Evolutionary conservation across 2,329 filamentous ascomycete genomes (phyloP), one percentile per base, ranked within the genome.

Genomic region (Dothideomycetes sp.): DNA sequence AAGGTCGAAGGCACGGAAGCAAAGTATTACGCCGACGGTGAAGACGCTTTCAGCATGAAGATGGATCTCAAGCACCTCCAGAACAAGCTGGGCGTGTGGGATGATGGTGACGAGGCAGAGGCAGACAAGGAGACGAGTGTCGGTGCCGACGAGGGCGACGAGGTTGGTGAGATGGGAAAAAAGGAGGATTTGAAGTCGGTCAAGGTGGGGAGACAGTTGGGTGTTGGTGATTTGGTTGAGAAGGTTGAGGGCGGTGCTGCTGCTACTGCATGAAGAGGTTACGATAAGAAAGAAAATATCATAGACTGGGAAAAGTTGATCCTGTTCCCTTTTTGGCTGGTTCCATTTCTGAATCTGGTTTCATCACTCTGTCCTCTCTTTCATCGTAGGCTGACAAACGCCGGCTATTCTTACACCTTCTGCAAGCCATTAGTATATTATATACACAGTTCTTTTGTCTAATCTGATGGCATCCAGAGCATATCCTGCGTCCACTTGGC

Each of bases 11-110:
- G 87, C 69, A 78, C 82, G 9, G 86, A 94, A 65, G 61, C 74
- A 34, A 91, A 88, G 66, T 94, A 94, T 74, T 98, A 98, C 61
- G 91, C 91, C 44, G 91, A 98, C 62, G 89, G 89, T 45, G 91
- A 98, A 68, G 86, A 98, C 67, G 91, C 91, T 25, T 94, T 80
- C 60, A 84, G 79, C 58, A 98, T 98, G 91, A 80, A 80, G 48
- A 83, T 94, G 61, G 82, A 96, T 55, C 73, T 98, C 30, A 63
- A 65, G 2, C 64, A 68, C 36, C 59, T 81, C 31, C 65, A 69
- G 40, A 67, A 74, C 45, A 68, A 71, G 50, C 70, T 83, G 11
- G 48, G 59, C 32, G 58, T 68, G 47, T 55, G 50, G 34, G 49
- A 63, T 57, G 61, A 69, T 57, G 63, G 56, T 60, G 58, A 58